phyloP scores from a whole-genome alignment of 495 filamentous ascomycete species.

The Xylaria palmicola region DNA sequence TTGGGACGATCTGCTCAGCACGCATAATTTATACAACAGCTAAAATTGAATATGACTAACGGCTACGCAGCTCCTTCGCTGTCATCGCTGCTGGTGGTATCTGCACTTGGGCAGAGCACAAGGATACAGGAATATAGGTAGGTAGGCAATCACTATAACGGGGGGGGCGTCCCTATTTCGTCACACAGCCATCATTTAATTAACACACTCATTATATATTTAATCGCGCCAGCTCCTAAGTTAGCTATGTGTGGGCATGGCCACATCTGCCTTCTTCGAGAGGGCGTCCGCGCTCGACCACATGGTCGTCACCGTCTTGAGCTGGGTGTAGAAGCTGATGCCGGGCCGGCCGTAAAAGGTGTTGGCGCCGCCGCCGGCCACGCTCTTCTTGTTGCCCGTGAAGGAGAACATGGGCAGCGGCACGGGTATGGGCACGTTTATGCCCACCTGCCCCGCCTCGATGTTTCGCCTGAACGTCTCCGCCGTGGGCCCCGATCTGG shows the following conservation, averaged over 20 bases:
- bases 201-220: too few species aligned
- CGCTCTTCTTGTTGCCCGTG: conserved; percentile 96
- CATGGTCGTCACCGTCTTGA: conserved; percentile 93
- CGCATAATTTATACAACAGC: too few species aligned
- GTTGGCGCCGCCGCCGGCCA: conserved; percentile 89
- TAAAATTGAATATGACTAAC: too few species aligned
- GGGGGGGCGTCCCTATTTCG: too few species aligned
- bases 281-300: conserved; percentile 87
- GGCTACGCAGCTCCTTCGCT: too few species aligned
- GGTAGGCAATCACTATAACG: too few species aligned
- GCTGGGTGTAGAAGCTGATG: conserved; percentile 91
- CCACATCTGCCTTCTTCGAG: conserved; percentile 74
- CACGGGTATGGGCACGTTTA: conserved; percentile 82
- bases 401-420: conserved; percentile 96
- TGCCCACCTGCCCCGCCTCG: conserved; percentile 75
- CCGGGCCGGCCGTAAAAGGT: conserved; percentile 95
- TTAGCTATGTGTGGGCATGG: conserved; percentile 84
- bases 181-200: too few species aligned
- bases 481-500: conserved; percentile 58
- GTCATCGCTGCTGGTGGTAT: too few species aligned
- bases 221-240: too few species aligned
- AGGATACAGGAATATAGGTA: too few species aligned
- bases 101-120: background rate
- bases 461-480: conserved; percentile 62
- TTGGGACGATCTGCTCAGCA: too few species aligned